Percentiles rank a stretch among this genome's conserved stretches.
Conservation (phyloP, 2,329 filamentous ascomycete species). For the Arthrobotrys sinensis region DNA sequence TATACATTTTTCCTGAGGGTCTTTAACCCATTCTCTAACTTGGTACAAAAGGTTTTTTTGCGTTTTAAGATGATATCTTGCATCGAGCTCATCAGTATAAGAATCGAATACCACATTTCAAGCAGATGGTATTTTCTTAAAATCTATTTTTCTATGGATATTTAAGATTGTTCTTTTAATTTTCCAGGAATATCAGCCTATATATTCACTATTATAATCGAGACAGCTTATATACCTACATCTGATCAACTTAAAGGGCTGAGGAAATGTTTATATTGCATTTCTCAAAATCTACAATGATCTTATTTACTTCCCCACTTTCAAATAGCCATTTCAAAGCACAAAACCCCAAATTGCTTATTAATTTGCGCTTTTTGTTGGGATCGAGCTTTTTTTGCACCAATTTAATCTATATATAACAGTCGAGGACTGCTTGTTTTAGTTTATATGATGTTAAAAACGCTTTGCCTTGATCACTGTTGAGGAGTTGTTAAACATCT, state of each 20-base stretch:
- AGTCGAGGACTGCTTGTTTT: background rate
- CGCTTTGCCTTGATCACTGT: background rate
- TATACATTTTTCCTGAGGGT: conserved; percentile 54
- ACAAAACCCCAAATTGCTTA: conserved; percentile 61
- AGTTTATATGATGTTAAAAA: conserved; percentile 20
- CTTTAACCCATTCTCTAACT: conserved; percentile 56
- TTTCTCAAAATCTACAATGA: conserved; percentile 62
- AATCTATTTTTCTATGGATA: conserved; percentile 26
- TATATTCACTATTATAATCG: background rate
- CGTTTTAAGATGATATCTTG: conserved; percentile 62
- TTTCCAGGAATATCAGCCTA: background rate
- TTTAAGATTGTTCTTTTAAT: background rate
- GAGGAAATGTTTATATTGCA: conserved; percentile 64
- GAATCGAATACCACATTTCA: conserved; percentile 62
- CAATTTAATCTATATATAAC: conserved; percentile 1
- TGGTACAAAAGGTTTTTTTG: conserved; percentile 62
- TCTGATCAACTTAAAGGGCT: conserved; percentile 65
- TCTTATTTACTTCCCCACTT: conserved; percentile 63
- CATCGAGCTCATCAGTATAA: conserved; percentile 55
- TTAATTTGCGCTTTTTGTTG: conserved; percentile 60
- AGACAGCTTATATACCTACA: conserved; percentile 56
- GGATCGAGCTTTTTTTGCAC: conserved; percentile 9
- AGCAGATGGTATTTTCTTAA: conserved; percentile 34
- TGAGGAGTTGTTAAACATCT: background rate
- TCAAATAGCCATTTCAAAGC: conserved; percentile 66